Base-by-base conservation (phyloP, 176 grass and related monocot species). In the Musa itinerans region DNA sequence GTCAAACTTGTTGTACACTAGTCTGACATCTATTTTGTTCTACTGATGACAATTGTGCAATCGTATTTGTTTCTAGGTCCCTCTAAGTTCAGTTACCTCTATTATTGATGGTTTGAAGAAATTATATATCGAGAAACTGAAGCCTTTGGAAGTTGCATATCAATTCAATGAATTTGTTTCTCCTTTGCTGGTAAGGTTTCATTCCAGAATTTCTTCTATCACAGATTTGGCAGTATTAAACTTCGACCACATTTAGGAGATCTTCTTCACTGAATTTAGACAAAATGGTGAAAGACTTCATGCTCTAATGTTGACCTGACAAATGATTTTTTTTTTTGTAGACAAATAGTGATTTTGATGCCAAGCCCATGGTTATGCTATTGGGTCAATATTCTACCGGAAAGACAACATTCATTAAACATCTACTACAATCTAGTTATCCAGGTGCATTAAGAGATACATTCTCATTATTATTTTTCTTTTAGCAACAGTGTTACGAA, bases 331-430 rank as follows among this genome's bases (percentile, higher is more conserved):
- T 56, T 56, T 63, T 24, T 76, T 84, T 85, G 64, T 73, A 99
- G 95, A 89, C 91, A 82, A 94, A 87, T 51, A 99, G 88, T 73
- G 95, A 99, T 87, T 99, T 99, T 91, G 95, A 99, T 83, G 95
- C 91, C 82, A 99, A 94, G 54, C 91, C 95, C 80, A 99, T 99
- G 95, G 95, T 99, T 80, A 99, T 99, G 95, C 88, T 99, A 64
- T 89, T 99, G 76, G 95, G 95, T 53, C 95, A 99, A 86, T 99
- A 99, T 88, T 99, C 95, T 83, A 99, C 95, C 0, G 95, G 95
- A 20, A 99, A 99, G 89, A 99, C 95, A n/a, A 99, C 91, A 76
- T 99, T 99, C 78, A 99, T 99, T 63, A 99, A 99, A 34, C 95
- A 99, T 86, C 76, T 99, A 19, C 83, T 94, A 23, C 87, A 81